Conservation (phyloP, 176 grass and related monocot genomes). For the Tillandsia leiboldiana region DNA sequence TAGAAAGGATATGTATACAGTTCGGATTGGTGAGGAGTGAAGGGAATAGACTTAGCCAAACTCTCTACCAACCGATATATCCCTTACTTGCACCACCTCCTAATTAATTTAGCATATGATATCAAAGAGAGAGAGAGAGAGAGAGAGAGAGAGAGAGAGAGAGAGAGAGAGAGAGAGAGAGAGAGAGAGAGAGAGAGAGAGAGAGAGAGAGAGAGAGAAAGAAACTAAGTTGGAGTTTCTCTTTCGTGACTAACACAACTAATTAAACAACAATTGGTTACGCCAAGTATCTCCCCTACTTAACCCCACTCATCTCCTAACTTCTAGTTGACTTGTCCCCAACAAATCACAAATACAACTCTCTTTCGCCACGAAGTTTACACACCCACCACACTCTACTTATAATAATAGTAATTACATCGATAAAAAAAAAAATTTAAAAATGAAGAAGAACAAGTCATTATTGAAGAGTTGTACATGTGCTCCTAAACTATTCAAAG, state of each 20-base stretch:
- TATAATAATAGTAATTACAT: background rate
- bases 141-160: slow-evolving; percentile 1
- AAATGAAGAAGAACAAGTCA: background rate
- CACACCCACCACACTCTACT: too few relatives aligned
- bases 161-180: background rate
- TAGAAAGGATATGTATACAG: background rate
- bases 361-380: too few relatives aligned
- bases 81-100: slow-evolving; percentile 21
- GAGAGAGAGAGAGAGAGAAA: slow-evolving; percentile 11
- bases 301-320: background rate
- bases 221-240: slow-evolving; percentile 1
- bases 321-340: background rate
- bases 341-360: background rate
- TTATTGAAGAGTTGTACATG: too few relatives aligned
- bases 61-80: slow-evolving; percentile 19
- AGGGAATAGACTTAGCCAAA: slow-evolving; percentile 27
- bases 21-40: background rate
- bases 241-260: slow-evolving; percentile 23
- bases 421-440: background rate
- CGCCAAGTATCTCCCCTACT: slow-evolving; percentile 21
- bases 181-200: slow-evolving; percentile 6
- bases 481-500: too few relatives aligned
- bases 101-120: slow-evolving; percentile 6
- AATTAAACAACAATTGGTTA: slow-evolving; percentile 12
- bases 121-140: slow-evolving; percentile 17